Percentiles rank a stretch among this genome's conserved stretches.
Conservation (phyloP, 805 yeast genomes). For the Peterozyma xylosa region DNA sequence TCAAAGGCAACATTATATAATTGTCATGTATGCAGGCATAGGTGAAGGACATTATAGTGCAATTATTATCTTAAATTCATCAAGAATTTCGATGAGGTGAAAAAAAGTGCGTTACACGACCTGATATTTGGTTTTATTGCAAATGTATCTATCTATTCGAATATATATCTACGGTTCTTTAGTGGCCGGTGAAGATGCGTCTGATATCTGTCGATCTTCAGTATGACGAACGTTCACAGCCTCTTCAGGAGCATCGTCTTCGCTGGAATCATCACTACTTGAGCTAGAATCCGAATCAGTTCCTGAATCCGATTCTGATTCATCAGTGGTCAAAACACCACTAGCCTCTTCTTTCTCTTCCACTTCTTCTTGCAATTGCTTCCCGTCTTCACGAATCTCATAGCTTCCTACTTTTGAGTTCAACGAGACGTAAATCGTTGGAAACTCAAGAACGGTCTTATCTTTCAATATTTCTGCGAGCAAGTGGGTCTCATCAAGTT, state of each 20-base stretch:
- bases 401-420: constrained; percentile 18
- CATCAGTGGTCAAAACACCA: constrained; percentile 8
- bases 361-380: constrained; percentile 4
- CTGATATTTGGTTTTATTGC: too few relatives aligned
- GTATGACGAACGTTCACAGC: background rate
- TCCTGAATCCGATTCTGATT: constrained; percentile 6
- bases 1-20: too few relatives aligned
- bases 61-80: too few relatives aligned
- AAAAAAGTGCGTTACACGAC: too few relatives aligned
- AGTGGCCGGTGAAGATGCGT: too few relatives aligned
- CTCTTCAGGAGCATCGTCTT: constrained; percentile 8
- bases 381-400: constrained; percentile 17
- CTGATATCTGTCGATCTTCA: background rate
- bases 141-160: too few relatives aligned
- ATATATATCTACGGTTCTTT: too few relatives aligned
- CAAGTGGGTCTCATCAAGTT: constrained; percentile 23
- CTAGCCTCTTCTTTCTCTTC: constrained; percentile 4
- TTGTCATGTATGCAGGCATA: too few relatives aligned
- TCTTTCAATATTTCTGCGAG: constrained; percentile 46
- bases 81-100: too few relatives aligned
- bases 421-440: constrained; percentile 49
- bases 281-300: constrained; percentile 8
- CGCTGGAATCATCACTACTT: constrained; percentile 2
- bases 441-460: constrained; percentile 66
- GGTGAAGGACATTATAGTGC: too few relatives aligned